Evolutionary conservation across 2,329 filamentous ascomycete genomes (phyloP).

Genomic region (Harringtonia aguacate): DNA sequence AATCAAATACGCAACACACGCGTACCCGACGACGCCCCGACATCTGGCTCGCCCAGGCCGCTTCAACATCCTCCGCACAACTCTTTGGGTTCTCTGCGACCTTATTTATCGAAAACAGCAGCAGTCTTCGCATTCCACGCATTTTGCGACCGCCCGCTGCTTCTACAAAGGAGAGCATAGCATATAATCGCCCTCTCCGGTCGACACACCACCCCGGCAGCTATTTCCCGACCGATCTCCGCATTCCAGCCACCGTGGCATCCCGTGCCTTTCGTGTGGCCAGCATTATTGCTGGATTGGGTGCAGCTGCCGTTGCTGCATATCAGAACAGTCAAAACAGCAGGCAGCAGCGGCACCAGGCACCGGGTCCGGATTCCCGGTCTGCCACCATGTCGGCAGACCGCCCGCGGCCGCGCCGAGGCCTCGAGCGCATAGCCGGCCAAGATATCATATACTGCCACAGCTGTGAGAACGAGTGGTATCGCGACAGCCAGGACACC

Average conservation of each 20-base stretch:
- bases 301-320: constrained; percentile 45
- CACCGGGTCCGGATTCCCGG: not conserved
- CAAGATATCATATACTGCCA: constrained; percentile 82
- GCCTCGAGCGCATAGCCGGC: constrained; percentile 37
- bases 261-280: constrained; percentile 42
- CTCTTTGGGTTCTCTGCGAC: too few relatives aligned
- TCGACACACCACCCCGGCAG: too few relatives aligned
- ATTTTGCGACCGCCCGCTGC: too few relatives aligned
- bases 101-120: too few relatives aligned
- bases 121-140: too few relatives aligned
- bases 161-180: too few relatives aligned
- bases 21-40: too few relatives aligned
- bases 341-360: not conserved
- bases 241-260: constrained; percentile 23
- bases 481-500: constrained; percentile 52
- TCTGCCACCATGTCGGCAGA: constrained; percentile 14
- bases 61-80: too few relatives aligned
- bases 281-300: constrained; percentile 48
- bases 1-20: too few relatives aligned
- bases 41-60: too few relatives aligned
- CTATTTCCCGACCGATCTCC: too few relatives aligned
- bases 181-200: too few relatives aligned
- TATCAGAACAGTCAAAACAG: constrained; percentile 35
- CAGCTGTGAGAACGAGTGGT: constrained; percentile 72
- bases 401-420: constrained; percentile 14